Evolutionary conservation across 176 grass and related monocot genomes (phyloP), one percentile per base, ranked within the genome.

Genomic region (Cenchrus americanus): DNA sequence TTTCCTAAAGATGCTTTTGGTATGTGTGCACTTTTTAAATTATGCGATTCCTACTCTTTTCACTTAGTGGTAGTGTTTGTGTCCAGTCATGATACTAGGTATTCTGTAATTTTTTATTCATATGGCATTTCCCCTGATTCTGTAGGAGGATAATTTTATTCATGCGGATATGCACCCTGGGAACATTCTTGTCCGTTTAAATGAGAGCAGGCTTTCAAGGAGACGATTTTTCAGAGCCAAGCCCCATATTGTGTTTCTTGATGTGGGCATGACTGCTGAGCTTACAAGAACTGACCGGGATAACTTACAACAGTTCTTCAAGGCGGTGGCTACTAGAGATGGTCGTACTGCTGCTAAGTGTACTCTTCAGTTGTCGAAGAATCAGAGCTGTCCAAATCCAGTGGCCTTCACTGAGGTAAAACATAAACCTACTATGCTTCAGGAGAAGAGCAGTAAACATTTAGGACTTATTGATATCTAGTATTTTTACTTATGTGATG

Each of bases 101-200:
- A 80, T 63, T 53, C 10, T 63, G 13, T 24, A 17, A 34, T 18
- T 80, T 71, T 66, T 43, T 46, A 78, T 66, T 34, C 46, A 50
- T 72, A 78, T 53, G 54, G 22, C 24, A 19, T 49, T 47, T n/a
- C 66, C 32, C 70, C 48, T 26, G 5, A 37, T 87, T 73, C 57
- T 88, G 30, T 81, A 98, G 96, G 96, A 91, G 84, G 96, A 95
- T 73, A 98, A 98, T 86, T 98, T 98, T 85, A 90, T 98, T 88
- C 96, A 98, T 81, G 96, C 92, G 5, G 96, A 98, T 83, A 91
- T 98, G 93, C 96, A 98, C 87, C 96, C 96, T 62, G 96, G 96
- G 52, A 98, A 98, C 68, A 95, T 98, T 79, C 92, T 98, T 82
- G 96, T 98, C 32, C 93, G 96, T 67, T 46, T 90, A 77, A 86